phyloP scores from a whole-genome alignment of 106 monocot species.

The Acorus gramineus region DNA sequence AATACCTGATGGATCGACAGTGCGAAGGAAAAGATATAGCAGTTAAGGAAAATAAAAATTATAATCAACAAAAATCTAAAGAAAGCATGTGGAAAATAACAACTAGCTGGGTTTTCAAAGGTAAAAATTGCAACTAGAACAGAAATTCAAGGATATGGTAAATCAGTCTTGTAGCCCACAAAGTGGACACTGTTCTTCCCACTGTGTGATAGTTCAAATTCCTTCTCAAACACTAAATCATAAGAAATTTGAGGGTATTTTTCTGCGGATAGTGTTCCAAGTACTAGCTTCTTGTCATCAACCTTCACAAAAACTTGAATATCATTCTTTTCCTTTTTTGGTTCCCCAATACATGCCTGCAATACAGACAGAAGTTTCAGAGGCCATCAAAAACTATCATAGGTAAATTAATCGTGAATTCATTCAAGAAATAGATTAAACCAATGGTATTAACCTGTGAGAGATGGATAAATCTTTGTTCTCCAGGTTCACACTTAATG shows the following conservation, averaged over 20 bases:
- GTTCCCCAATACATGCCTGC: slow-evolving; percentile 56
- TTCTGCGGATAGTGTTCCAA: slow-evolving; percentile 55
- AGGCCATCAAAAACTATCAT: too few species aligned
- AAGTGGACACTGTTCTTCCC: slow-evolving; percentile 70
- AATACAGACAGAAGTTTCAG: background rate
- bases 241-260: slow-evolving; percentile 46
- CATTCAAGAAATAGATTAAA: too few species aligned
- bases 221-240: slow-evolving; percentile 84
- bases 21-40: too few species aligned
- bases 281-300: slow-evolving; percentile 45
- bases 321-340: slow-evolving; percentile 46
- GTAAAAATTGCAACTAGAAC: background rate
- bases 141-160: slow-evolving; percentile 37
- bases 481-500: too few species aligned
- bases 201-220: slow-evolving; percentile 66
- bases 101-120: too few species aligned
- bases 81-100: too few species aligned
- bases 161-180: slow-evolving; percentile 47
- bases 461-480: too few species aligned
- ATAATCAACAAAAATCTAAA: too few species aligned
- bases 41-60: too few species aligned
- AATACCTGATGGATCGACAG: too few species aligned
- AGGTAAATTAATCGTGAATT: too few species aligned
- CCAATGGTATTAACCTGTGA: too few species aligned
- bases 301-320: slow-evolving; percentile 38